phyloP scores from a whole-genome alignment of 2,329 filamentous ascomycete species.

The Monilinia vaccinii-corymbosi region DNA sequence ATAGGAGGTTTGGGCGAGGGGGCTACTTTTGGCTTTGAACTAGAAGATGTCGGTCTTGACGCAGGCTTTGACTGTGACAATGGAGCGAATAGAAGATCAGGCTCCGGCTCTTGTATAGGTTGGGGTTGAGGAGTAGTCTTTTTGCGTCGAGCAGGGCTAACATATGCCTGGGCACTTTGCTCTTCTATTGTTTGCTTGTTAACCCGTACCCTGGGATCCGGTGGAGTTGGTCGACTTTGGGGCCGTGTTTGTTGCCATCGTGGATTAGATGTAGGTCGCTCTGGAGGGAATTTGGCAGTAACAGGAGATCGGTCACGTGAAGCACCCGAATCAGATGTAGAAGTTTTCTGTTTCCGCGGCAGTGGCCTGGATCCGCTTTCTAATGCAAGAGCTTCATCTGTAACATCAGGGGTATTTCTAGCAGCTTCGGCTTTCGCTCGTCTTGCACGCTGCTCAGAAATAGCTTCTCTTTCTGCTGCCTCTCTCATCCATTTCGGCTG shows the following conservation, averaged over 20 bases:
- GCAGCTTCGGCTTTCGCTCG: slow-evolving; percentile 14
- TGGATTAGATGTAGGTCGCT: slow-evolving; percentile 39
- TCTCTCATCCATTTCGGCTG: slow-evolving; percentile 92
- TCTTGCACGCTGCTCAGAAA: slow-evolving; percentile 26
- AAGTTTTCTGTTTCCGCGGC: slow-evolving; percentile 27
- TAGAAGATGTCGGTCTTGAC: slow-evolving; percentile 26
- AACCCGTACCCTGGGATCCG: slow-evolving; percentile 51
- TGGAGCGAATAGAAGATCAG: slow-evolving; percentile 54
- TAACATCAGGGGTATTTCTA: slow-evolving; percentile 34
- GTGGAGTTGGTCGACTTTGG: slow-evolving; percentile 14
- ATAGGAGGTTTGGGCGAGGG: slow-evolving; percentile 36
- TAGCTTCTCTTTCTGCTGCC: slow-evolving; percentile 31
- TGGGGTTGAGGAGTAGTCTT: slow-evolving; percentile 40
- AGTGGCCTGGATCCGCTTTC: slow-evolving; percentile 56
- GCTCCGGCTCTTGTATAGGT: slow-evolving; percentile 38
- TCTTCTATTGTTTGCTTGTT: slow-evolving; percentile 69
- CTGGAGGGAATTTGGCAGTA: slow-evolving; percentile 35
- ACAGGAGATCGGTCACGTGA: slow-evolving; percentile 43
- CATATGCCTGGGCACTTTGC: slow-evolving; percentile 72
- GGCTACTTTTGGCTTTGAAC: slow-evolving; percentile 30
- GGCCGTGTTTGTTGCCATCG: slow-evolving; percentile 47
- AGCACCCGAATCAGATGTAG: slow-evolving; percentile 21
- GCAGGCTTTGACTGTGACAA: slow-evolving; percentile 27
- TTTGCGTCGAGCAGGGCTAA: slow-evolving; percentile 77
- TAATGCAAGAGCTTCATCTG: slow-evolving; percentile 71